phyloP scores from a whole-genome alignment of 2,329 filamentous ascomycete genomes.

The Ophiostoma perfectum region DNA sequence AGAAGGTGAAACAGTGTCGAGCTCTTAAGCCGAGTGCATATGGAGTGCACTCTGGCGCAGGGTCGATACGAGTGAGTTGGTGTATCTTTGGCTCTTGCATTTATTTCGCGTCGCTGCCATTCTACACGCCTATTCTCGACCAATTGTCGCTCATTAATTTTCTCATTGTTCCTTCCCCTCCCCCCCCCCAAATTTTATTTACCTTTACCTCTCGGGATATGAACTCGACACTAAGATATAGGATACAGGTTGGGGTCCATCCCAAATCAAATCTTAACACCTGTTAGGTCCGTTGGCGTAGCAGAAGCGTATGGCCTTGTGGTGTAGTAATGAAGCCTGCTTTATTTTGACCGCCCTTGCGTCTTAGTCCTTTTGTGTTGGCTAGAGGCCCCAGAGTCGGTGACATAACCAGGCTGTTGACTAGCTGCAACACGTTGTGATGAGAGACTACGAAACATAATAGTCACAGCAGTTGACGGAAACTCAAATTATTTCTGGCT shows the following conservation, averaged over 20 bases:
- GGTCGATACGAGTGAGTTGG: no score
- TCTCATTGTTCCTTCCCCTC: no score
- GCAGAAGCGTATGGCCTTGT: not conserved
- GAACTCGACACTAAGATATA: not conserved
- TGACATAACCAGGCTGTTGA: not conserved
- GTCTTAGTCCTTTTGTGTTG: constrained; percentile 1
- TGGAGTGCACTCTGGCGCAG: no score
- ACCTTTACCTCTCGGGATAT: no score
- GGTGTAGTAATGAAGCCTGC: no score
- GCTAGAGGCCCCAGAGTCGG: not conserved
- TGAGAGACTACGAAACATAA: no score
- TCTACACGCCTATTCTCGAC: no score
- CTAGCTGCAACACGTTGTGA: not conserved
- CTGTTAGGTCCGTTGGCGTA: not conserved
- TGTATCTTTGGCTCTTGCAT: no score
- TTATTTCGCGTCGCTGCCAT: no score
- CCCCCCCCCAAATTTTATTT: no score
- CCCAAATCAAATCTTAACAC: not conserved
- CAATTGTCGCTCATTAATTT: no score
- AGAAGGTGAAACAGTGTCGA: not conserved
- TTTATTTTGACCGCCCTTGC: not conserved
- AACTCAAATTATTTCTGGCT: not conserved
- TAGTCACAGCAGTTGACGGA: not conserved
- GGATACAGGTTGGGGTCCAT: not conserved
- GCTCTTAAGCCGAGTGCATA: not conserved